Percentiles rank a stretch among this genome's conserved stretches.
phyloP scores from a whole-genome alignment of 768 basidiomycete genomes.

The Solioccasus polychromus region DNA sequence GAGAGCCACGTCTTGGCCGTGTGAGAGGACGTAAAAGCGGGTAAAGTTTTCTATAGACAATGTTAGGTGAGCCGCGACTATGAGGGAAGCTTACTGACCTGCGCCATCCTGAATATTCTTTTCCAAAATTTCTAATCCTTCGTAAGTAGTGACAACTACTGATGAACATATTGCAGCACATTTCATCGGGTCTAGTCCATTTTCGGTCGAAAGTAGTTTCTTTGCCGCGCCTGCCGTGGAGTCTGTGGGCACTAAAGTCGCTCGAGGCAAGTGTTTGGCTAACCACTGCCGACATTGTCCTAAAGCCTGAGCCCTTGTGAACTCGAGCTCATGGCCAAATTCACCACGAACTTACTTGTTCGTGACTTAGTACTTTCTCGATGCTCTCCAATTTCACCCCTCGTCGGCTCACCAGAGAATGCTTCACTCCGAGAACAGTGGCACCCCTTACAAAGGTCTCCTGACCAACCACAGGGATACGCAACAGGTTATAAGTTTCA shows the following conservation, averaged over 20 bases:
- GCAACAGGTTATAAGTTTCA: slow-evolving; percentile 70
- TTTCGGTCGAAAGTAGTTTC: slow-evolving; percentile 26
- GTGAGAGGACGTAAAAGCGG: slow-evolving; percentile 61
- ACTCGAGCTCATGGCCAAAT: background rate
- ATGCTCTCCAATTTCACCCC: slow-evolving; percentile 58
- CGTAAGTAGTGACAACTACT: slow-evolving; percentile 56
- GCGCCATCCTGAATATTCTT: slow-evolving; percentile 62
- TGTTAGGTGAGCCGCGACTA: background rate
- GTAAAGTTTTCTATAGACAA: slow-evolving; percentile 57
- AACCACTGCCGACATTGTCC: slow-evolving; percentile 77
- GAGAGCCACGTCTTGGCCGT: slow-evolving; percentile 30
- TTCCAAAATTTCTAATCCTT: slow-evolving; percentile 57
- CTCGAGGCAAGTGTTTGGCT: slow-evolving; percentile 47
- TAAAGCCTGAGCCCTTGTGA: slow-evolving; percentile 50
- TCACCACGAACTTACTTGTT: slow-evolving; percentile 52
- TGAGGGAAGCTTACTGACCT: slow-evolving; percentile 4
- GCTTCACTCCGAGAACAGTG: slow-evolving; percentile 57
- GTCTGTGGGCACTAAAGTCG: slow-evolving; percentile 50
- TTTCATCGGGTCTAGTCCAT: slow-evolving; percentile 40
- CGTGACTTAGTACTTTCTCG: slow-evolving; percentile 67
- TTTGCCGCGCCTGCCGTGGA: slow-evolving; percentile 76
- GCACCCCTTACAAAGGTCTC: slow-evolving; percentile 58
- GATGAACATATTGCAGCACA: slow-evolving; percentile 76
- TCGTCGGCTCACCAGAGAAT: slow-evolving; percentile 62
- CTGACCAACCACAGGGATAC: slow-evolving; percentile 36